Evolutionary conservation across 164 flowering plant genomes (phyloP).

Genomic region (Sedum album): DNA sequence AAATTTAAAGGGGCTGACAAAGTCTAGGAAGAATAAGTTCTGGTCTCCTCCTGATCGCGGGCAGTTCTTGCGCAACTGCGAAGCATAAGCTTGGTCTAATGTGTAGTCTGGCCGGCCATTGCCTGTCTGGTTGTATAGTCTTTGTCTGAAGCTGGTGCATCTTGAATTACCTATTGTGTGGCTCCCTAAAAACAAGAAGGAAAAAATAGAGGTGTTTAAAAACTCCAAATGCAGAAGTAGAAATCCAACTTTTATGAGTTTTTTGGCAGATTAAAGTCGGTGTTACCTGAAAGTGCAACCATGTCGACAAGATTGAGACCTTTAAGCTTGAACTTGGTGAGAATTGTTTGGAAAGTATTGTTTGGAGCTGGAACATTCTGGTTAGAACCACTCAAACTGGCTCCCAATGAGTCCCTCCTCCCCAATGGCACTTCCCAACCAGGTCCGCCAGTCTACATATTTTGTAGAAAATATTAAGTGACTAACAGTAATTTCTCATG

Average conservation of each 20-base stretch:
- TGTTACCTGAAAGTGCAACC: conserved; percentile 85
- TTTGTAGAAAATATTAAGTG: neutral
- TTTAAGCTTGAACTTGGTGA: conserved; percentile 67
- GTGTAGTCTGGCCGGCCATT: conserved; percentile 63
- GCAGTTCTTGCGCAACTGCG: conserved; percentile 49
- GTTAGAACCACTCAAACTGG: conserved; percentile 96
- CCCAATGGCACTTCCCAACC: conserved; percentile 92
- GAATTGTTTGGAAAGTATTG: conserved; percentile 84
- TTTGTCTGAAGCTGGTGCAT: conserved; percentile 87
- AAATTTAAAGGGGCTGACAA: conserved; percentile 49
- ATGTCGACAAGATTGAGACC: conserved; percentile 73
- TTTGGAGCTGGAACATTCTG: conserved; percentile 93
- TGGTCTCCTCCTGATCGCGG: conserved; percentile 91
- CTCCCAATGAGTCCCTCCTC: conserved; percentile 78
- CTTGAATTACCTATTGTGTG: conserved; percentile 89
- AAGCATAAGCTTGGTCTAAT: conserved; percentile 56
- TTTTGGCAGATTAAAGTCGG: neutral
- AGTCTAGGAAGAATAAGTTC: conserved; percentile 72
- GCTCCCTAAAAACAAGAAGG: conserved; percentile 48
- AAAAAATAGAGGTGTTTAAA: too few relatives aligned
- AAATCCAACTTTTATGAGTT: too few relatives aligned
- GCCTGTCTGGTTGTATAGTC: conserved; percentile 88
- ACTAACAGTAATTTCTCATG: neutral
- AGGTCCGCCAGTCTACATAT: conserved; percentile 72
- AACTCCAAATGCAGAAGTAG: too few relatives aligned